Conservation (phyloP, 129 eudicot genomes). For the Chrysanthemum lavandulifolium region DNA sequence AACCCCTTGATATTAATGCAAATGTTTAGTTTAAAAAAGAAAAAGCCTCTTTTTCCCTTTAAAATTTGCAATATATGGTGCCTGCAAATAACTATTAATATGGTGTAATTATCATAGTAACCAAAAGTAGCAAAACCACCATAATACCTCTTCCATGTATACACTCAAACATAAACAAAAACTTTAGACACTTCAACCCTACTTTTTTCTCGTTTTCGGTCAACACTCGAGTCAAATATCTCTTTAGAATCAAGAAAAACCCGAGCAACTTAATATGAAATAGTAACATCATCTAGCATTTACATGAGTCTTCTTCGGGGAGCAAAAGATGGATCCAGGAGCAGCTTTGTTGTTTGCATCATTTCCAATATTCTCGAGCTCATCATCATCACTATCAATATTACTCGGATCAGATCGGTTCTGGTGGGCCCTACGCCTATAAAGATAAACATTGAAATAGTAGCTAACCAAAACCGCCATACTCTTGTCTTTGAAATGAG, state of each 20-base stretch:
- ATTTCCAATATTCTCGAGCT: constrained; percentile 40
- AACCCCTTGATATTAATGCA: too few relatives aligned
- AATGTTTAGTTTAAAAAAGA: too few relatives aligned
- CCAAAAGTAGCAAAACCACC: constrained; percentile 24
- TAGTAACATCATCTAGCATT: constrained; percentile 30
- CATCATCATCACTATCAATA: constrained; percentile 85
- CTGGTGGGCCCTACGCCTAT: constrained; percentile 70
- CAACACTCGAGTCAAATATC: constrained; percentile 19
- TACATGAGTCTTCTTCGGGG: constrained; percentile 58
- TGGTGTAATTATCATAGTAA: constrained; percentile 10
- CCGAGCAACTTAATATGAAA: constrained; percentile 1
- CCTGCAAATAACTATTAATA: not conserved
- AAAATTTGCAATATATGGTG: not conserved
- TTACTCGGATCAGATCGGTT: constrained; percentile 52
- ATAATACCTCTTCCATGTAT: constrained; percentile 23
- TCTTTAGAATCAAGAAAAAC: constrained; percentile 16
- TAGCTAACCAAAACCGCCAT: constrained; percentile 65
- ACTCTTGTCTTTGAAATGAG: constrained; percentile 37
- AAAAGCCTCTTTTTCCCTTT: too few relatives aligned
- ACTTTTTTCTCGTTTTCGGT: not conserved
- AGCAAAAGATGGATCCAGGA: constrained; percentile 52
- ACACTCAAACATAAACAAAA: constrained; percentile 16
- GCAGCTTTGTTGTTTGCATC: constrained; percentile 29
- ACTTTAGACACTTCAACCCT: constrained; percentile 23
- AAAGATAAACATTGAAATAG: constrained; percentile 78